Conservation (phyloP, 2,329 filamentous ascomycete species). For the Phaeosphaeria sp. region DNA sequence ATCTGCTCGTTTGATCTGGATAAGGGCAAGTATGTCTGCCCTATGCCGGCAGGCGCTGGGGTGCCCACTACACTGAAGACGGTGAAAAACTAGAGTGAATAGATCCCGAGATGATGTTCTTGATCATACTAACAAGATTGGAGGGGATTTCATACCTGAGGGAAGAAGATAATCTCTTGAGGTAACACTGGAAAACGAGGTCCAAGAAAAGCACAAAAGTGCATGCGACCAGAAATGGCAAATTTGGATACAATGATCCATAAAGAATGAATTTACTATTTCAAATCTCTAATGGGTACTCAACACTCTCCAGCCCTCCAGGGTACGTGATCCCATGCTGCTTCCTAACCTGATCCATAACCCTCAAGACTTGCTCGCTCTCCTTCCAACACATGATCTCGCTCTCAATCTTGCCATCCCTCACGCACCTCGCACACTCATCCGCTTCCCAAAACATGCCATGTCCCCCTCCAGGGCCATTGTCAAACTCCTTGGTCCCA, state of each 20-base stretch:
- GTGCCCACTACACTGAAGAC: not conserved
- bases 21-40: constrained; percentile 4
- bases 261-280: not conserved
- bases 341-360: constrained; percentile 71
- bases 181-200: not conserved
- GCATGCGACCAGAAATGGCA: too few relatives aligned
- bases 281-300: constrained; percentile 32
- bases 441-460: constrained; percentile 91
- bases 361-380: constrained; percentile 82
- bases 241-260: too few relatives aligned
- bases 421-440: constrained; percentile 78
- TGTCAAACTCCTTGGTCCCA: constrained; percentile 51
- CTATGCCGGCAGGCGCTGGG: not conserved
- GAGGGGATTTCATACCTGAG: not conserved
- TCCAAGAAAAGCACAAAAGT: too few relatives aligned
- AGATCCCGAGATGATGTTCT: not conserved
- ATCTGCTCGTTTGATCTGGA: not conserved
- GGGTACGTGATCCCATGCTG: constrained; percentile 68
- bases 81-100: not conserved
- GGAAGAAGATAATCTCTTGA: not conserved
- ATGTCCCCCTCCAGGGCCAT: constrained; percentile 62
- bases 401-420: constrained; percentile 72
- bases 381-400: constrained; percentile 68
- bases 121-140: not conserved
- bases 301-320: constrained; percentile 64